Evolutionary conservation across 306 rosid genomes (phyloP).

Genomic region (Boehmeria nivea): DNA sequence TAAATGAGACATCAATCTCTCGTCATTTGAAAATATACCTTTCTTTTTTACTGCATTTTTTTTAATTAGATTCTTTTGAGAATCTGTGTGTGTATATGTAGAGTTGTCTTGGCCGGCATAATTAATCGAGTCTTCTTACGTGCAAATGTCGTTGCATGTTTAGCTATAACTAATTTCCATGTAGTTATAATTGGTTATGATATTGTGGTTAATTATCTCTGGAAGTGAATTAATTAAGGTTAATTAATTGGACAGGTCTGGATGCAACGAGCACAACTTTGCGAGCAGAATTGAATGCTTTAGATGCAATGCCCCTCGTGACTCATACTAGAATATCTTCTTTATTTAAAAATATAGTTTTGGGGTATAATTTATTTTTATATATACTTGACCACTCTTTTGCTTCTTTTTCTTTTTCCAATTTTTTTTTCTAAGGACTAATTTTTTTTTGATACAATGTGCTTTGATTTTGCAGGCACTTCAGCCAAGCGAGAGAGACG

Average conservation of each 20-base stretch:
- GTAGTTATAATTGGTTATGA: too few relatives aligned
- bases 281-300: conserved; percentile 96
- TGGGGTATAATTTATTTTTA: conserved; percentile 4
- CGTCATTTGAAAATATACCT: neutral
- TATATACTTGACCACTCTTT: too few relatives aligned
- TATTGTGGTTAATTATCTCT: too few relatives aligned
- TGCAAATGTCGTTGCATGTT: neutral
- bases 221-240: neutral
- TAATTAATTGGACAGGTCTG: conserved; percentile 42
- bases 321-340: conserved; percentile 31
- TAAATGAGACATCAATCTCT: too few relatives aligned
- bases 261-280: conserved; percentile 97
- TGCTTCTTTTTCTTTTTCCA: neutral
- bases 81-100: conserved; percentile 5
- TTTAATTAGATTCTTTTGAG: conserved; percentile 19
- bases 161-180: neutral
- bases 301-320: conserved; percentile 96
- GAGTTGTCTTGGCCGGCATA: too few relatives aligned
- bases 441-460: too few relatives aligned
- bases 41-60: conserved; percentile 46
- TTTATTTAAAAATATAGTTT: conserved; percentile 15
- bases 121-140: too few relatives aligned
- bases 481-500: conserved; percentile 21
- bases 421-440: neutral
- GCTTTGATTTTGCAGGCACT: conserved; percentile 31